Conservation (phyloP, 306 rosid genomes). For the Vigna unguiculata region DNA sequence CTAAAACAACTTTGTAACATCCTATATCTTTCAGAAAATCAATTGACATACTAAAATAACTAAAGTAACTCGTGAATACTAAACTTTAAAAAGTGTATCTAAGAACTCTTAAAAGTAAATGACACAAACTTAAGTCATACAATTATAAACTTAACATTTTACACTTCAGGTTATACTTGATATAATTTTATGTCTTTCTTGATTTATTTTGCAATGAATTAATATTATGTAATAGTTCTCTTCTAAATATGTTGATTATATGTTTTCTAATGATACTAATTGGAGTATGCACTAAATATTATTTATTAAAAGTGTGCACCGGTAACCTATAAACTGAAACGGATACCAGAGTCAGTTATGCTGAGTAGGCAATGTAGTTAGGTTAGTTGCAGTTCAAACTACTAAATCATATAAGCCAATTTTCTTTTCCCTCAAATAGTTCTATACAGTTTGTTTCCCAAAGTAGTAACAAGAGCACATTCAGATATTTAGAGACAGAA, state of each 20-base stretch:
- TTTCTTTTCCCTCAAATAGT: not conserved
- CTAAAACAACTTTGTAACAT: not conserved
- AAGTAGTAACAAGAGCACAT: conserved; percentile 7
- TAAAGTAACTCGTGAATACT: not conserved
- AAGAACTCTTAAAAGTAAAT: not conserved
- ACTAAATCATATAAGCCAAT: not conserved
- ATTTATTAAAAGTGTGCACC: conserved; percentile 10
- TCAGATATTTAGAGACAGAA: conserved; percentile 6
- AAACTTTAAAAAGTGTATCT: not conserved
- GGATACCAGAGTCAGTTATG: not conserved
- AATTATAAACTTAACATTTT: not conserved
- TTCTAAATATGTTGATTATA: not conserved
- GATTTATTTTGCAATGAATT: not conserved
- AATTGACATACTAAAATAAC: not conserved
- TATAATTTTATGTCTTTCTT: not conserved
- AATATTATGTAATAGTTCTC: not conserved
- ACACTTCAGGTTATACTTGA: not conserved
- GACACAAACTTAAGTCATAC: not conserved
- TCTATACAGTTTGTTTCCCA: not conserved
- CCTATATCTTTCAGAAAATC: conserved; percentile 1
- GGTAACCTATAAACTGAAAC: not conserved
- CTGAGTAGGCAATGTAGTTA: not conserved
- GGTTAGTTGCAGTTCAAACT: not conserved
- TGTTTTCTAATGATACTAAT: not conserved
- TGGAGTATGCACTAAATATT: not conserved